Conservation (phyloP, 2,329 filamentous ascomycete genomes). For the Bipolaris victoriae region DNA sequence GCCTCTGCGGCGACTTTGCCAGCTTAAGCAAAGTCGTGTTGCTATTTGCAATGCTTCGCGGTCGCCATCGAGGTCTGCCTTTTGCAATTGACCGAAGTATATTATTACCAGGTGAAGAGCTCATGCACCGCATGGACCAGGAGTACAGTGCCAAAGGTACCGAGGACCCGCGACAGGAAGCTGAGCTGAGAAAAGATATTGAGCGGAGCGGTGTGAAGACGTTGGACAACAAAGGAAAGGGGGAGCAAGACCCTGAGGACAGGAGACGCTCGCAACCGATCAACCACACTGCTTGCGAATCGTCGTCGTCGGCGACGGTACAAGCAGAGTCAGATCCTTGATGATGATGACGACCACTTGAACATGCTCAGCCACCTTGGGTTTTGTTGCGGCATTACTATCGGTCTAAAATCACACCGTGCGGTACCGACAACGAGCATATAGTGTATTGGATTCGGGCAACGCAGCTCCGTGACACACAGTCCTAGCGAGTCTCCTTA, state of each 20-base stretch:
- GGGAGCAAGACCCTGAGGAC: conserved; percentile 23
- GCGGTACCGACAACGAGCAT: background rate
- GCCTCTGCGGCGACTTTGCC: conserved; percentile 62
- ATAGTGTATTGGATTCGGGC: conserved; percentile 1
- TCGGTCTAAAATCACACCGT: conserved; percentile 4
- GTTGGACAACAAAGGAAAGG: conserved; percentile 9
- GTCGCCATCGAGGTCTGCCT: conserved; percentile 37
- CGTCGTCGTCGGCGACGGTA: background rate
- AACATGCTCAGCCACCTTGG: background rate
- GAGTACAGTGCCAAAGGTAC: conserved; percentile 33
- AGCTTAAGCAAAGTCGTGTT: conserved; percentile 64
- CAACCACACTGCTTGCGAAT: background rate
- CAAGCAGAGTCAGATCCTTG: conserved; percentile 6
- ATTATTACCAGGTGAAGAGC: conserved; percentile 39
- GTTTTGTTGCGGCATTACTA: conserved; percentile 2
- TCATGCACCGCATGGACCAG: conserved; percentile 44
- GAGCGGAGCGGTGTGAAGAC: conserved; percentile 20
- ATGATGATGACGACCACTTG: conserved; percentile 7
- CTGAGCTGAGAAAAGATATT: conserved; percentile 24
- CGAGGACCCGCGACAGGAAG: conserved; percentile 18
- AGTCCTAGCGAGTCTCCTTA: background rate
- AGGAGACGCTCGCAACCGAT: conserved; percentile 6
- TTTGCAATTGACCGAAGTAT: conserved; percentile 43
- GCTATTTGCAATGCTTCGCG: conserved; percentile 61
- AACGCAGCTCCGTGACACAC: background rate